Evolutionary conservation across 306 rosid species (phyloP), one percentile per base, ranked within the genome.

Genomic region (Cicer chorassanicum): DNA sequence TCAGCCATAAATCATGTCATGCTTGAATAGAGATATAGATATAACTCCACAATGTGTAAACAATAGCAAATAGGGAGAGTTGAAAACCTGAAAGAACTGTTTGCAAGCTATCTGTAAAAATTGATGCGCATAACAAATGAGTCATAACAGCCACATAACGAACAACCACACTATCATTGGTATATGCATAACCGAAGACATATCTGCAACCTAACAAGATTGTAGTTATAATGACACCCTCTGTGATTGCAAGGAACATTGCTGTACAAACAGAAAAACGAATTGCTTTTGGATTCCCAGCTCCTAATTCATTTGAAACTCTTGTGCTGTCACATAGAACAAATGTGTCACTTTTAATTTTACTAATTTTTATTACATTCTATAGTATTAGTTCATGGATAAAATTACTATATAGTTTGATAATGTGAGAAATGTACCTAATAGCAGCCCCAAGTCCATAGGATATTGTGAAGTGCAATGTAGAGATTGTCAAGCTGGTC

Each of bases 381-480:
- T 65, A 41, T 38, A 56, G 3, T 24, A 9, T 56, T 19, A 9
- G n/a, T 12, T 9, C 66, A 46, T 57, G 24, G 1, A 11, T 59
- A 66, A 76, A 51, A 75, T 51, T 53, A 53, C 6, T 8, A 39
- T 14, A 19, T 34, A 46, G 61, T 46, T 41, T 40, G 56, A 21
- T 42, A 15, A 16, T 7, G 13, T 24, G 19, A 50, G 72, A 16
- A 40, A 65, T 62, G 1, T 6, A 89, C 97, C 95, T 91, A 24
- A 86, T 83, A 16, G 88, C 95, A 13, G 82, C 88, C 6, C 92
- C 95, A 24, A 91, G 12, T 4, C 89, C 92, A 39, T 89, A 89
- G 48, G 89, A 68, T 69, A 91, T 46, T 59, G 87, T 81, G 75
- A 86, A 91, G 69, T 86, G 92, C 75, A 85, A 51, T 14, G 93